A percentile compares a stretch with the other conserved stretches of the same genome.
Evolutionary conservation across 345 rosid species (phyloP).

Genomic region (Erucastrum elatum): DNA sequence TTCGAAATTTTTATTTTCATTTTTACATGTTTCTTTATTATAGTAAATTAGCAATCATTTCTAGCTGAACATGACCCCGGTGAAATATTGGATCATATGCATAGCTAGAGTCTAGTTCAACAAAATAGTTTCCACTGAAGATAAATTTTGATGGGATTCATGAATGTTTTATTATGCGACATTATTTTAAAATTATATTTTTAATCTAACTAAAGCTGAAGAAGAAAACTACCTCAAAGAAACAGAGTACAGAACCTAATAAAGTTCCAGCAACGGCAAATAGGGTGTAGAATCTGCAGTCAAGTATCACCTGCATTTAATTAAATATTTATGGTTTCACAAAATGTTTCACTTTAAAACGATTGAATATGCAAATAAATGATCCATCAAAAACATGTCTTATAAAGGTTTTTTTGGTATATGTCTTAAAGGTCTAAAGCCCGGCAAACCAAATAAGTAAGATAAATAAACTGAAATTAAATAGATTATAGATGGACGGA

Average conservation of each 20-base stretch:
- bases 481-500: background rate
- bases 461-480: no score
- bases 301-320: conserved; percentile 52
- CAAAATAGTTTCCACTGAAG: background rate
- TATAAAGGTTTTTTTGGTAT: no score
- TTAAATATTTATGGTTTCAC: background rate
- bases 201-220: background rate
- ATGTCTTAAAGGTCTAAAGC: no score
- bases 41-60: background rate
- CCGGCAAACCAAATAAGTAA: background rate
- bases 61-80: background rate
- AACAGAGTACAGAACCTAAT: conserved; percentile 67
- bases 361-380: background rate
- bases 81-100: background rate
- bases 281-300: conserved; percentile 70
- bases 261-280: conserved; percentile 71
- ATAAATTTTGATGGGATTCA: background rate
- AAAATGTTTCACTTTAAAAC: background rate
- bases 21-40: background rate
- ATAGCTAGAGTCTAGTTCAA: background rate
- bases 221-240: conserved; percentile 54
- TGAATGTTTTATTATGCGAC: background rate
- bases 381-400: background rate
- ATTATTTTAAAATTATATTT: background rate
- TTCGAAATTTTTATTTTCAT: background rate